phyloP scores from a whole-genome alignment of 169 alveolate species.

The Babesia caballi region DNA sequence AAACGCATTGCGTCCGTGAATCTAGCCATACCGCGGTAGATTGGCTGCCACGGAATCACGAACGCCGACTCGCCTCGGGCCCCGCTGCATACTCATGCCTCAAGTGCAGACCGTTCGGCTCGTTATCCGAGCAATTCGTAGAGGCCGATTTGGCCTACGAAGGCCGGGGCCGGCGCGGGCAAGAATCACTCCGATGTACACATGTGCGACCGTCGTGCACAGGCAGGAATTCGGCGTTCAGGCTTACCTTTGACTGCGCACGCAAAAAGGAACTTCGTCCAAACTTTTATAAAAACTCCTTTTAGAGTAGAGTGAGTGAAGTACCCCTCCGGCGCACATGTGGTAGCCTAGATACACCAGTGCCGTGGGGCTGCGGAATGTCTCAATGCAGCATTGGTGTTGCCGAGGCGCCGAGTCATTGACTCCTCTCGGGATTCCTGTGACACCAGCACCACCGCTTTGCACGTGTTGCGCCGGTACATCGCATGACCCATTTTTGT shows the following conservation, averaged over 20 bases:
- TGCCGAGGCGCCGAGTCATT: neutral
- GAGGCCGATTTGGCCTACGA: no score
- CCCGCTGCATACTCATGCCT: neutral
- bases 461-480: no score
- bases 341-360: slow-evolving; percentile 1
- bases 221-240: neutral
- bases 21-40: slow-evolving; percentile 8
- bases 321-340: neutral
- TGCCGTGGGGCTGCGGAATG: slow-evolving; percentile 11
- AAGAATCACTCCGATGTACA: neutral
- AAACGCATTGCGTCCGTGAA: neutral
- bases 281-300: no score
- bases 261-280: neutral
- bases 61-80: no score
- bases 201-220: slow-evolving; percentile 10
- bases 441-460: no score
- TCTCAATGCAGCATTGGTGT: neutral
- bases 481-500: no score
- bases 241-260: neutral
- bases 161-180: no score
- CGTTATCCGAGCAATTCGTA: no score
- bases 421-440: no score
- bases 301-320: neutral
- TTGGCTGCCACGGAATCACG: neutral
- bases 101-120: neutral